Conservation (phyloP, 345 rosid species). For the Arabis hirsuta region DNA sequence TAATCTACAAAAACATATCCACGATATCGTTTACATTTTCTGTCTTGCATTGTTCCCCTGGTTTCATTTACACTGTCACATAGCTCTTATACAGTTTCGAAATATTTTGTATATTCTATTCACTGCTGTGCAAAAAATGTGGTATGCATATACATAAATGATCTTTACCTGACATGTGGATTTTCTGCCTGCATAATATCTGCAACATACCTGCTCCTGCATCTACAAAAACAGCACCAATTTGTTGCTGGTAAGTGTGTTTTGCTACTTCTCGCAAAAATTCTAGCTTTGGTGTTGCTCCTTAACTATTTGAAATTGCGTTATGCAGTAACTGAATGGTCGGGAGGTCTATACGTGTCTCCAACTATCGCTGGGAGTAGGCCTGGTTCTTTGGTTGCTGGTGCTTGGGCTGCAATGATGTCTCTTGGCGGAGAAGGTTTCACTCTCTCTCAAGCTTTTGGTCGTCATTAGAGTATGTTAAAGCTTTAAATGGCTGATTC, state of each 20-base stretch:
- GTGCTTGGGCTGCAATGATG: slow-evolving; percentile 98
- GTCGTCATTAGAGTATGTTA: not conserved
- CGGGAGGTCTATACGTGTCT: slow-evolving; percentile 91
- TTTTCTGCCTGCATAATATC: slow-evolving; percentile 40
- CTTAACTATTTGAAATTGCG: slow-evolving; percentile 6
- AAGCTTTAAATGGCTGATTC: slow-evolving; percentile 25
- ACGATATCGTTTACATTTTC: not conserved
- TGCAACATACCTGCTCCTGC: slow-evolving; percentile 9
- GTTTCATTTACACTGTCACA: slow-evolving; percentile 1
- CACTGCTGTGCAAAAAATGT: not conserved
- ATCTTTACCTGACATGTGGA: slow-evolving; percentile 44
- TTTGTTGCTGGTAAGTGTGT: slow-evolving; percentile 85
- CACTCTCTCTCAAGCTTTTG: slow-evolving; percentile 7
- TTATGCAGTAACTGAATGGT: slow-evolving; percentile 90
- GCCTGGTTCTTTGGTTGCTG: slow-evolving; percentile 88
- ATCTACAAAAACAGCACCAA: slow-evolving; percentile 76
- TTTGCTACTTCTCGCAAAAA: not conserved
- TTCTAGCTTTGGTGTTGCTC: not conserved
- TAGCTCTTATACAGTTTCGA: not conserved
- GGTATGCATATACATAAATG: not conserved
- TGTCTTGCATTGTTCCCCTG: not conserved
- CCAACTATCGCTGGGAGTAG: slow-evolving; percentile 96
- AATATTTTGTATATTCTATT: not conserved
- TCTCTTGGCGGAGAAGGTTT: slow-evolving; percentile 83
- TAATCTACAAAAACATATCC: not conserved